Percentiles rank a stretch among this genome's conserved stretches.
phyloP scores from a whole-genome alignment of 371 early-diverging fungal species.

The Lichtheimia ornata region DNA sequence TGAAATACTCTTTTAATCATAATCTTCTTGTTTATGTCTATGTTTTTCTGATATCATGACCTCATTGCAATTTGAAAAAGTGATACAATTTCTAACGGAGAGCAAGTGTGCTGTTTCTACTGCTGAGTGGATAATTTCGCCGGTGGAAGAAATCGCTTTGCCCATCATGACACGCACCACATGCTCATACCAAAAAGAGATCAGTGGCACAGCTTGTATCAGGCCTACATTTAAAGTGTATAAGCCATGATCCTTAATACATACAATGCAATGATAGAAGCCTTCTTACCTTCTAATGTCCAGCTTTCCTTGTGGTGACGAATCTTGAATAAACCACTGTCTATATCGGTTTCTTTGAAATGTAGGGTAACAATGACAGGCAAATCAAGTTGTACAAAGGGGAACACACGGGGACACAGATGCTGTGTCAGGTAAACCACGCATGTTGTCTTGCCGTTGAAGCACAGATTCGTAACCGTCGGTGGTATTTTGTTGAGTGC shows the following conservation, averaged over 20 bases:
- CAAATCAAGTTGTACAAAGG: conserved; percentile 19
- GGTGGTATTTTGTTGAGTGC: conserved; percentile 20
- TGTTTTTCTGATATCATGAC: too few relatives aligned
- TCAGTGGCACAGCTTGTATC: conserved; percentile 11
- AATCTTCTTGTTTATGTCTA: too few relatives aligned
- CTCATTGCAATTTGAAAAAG: too few relatives aligned
- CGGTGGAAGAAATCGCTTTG: conserved; percentile 13
- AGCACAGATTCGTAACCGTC: conserved; percentile 18
- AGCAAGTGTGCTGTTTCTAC: conserved; percentile 2
- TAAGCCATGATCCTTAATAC: neutral
- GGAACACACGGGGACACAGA: conserved; percentile 22
- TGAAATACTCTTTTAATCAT: too few relatives aligned
- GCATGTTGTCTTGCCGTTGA: conserved; percentile 19
- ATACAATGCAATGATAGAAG: neutral
- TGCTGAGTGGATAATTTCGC: conserved; percentile 12
- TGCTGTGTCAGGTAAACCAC: conserved; percentile 23
- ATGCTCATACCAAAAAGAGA: conserved; percentile 17
- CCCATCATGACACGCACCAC: conserved; percentile 15
- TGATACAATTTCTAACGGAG: too few relatives aligned
- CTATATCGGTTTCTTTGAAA: conserved; percentile 23
- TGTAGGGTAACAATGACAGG: conserved; percentile 22
- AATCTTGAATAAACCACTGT: conserved; percentile 25
- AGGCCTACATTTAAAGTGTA: conserved; percentile 7
- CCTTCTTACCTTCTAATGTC: conserved; percentile 25
- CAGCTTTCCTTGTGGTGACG: conserved; percentile 21